Percentiles rank a stretch among this genome's conserved stretches.
These are phyloP conservation scores for Talaromyces sp. DNA, from an alignment of 2,329 filamentous ascomycete species.

Conservation along the genomic window DNA sequence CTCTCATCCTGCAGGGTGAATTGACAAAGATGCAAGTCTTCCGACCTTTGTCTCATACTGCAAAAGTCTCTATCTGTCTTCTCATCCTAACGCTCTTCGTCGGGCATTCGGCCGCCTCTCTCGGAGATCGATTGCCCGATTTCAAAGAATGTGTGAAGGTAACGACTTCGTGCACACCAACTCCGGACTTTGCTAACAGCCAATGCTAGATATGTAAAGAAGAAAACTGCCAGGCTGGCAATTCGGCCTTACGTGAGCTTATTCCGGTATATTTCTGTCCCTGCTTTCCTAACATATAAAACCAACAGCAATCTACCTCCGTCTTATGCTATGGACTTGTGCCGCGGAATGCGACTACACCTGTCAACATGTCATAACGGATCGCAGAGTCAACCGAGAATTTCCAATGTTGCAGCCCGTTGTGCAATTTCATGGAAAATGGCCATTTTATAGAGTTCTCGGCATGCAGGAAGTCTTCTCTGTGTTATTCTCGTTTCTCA, in stretches of 20 bases:
- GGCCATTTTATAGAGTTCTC: slow-evolving; percentile 86
- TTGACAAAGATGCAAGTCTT: slow-evolving; percentile 4
- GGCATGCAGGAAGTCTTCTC: slow-evolving; percentile 94
- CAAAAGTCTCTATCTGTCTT: slow-evolving; percentile 4
- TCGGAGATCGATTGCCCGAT: slow-evolving; percentile 79
- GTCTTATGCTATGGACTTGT: slow-evolving; percentile 87
- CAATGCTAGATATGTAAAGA: slow-evolving; percentile 64
- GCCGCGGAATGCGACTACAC: slow-evolving; percentile 94
- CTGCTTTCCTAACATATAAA: background rate
- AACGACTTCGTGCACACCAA: slow-evolving; percentile 16
- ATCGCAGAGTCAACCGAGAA: slow-evolving; percentile 60
- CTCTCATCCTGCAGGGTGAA: background rate
- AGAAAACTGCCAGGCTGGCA: slow-evolving; percentile 69
- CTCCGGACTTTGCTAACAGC: slow-evolving; percentile 6
- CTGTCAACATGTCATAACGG: slow-evolving; percentile 89
- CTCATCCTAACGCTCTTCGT: slow-evolving; percentile 30
- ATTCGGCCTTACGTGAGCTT: slow-evolving; percentile 65
- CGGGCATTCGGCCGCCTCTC: slow-evolving; percentile 57
- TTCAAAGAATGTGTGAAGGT: slow-evolving; percentile 85
- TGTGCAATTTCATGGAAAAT: slow-evolving; percentile 97
- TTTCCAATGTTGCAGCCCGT: slow-evolving; percentile 61
- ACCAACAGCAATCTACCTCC: slow-evolving; percentile 69
- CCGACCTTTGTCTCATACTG: background rate
- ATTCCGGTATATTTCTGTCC: background rate
- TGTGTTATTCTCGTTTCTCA: slow-evolving; percentile 87